Conservation (phyloP, 2,329 filamentous ascomycete genomes). For the Emericellopsis atlantica region DNA sequence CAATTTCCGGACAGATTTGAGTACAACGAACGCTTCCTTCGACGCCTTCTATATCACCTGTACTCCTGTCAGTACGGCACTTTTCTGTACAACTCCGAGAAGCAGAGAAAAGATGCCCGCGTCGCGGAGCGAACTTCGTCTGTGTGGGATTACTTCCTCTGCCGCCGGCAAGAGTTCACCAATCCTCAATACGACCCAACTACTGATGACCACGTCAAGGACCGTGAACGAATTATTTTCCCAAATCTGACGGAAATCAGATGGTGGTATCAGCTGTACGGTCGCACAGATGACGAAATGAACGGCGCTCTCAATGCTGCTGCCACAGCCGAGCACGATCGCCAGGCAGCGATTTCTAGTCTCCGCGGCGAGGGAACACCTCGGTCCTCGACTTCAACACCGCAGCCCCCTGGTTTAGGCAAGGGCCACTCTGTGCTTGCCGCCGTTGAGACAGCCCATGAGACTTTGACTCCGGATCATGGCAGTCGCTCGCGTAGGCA, state of each 20-base stretch:
- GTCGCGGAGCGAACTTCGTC: constrained; percentile 64
- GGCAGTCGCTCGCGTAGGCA: constrained; percentile 24
- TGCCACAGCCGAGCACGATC: constrained; percentile 33
- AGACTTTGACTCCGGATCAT: constrained; percentile 29
- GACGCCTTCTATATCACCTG: constrained; percentile 80
- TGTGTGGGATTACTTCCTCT: constrained; percentile 93
- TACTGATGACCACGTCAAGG: constrained; percentile 67
- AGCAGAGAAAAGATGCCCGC: constrained; percentile 61
- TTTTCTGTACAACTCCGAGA: constrained; percentile 91
- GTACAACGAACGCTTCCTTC: constrained; percentile 88
- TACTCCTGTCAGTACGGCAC: constrained; percentile 96
- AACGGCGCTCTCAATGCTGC: constrained; percentile 53
- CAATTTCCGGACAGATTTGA: constrained; percentile 87
- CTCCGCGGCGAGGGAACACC: constrained; percentile 12
- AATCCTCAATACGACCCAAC: constrained; percentile 67
- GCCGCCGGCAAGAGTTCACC: constrained; percentile 65
- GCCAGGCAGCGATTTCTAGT: constrained; percentile 21
- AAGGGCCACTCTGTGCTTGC: constrained; percentile 41
- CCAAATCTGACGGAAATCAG: constrained; percentile 65
- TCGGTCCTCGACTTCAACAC: constrained; percentile 15
- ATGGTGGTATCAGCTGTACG: constrained; percentile 90
- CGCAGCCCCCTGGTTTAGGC: constrained; percentile 22
- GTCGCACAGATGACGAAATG: constrained; percentile 83
- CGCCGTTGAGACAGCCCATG: constrained; percentile 45
- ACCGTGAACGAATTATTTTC: constrained; percentile 73